Base-by-base conservation (phyloP, 177 flowering plant genomes). In the Telopea speciosissima region DNA sequence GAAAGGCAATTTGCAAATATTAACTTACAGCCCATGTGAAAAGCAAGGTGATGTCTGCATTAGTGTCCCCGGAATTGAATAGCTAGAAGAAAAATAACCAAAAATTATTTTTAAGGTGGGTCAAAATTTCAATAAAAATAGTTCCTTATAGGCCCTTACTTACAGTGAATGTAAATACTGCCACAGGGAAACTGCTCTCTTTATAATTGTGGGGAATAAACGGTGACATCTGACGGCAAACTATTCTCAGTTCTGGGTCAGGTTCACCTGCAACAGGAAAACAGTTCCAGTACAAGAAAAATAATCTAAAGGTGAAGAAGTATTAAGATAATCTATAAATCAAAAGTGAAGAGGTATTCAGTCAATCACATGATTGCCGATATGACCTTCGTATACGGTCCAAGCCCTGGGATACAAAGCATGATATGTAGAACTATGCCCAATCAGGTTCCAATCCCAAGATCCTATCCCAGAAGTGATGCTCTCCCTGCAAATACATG, bases 401-500 rank as follows among this genome's bases (percentile, higher is more conserved):
- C 99, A 94, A 24, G 99, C 79, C 82, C 99, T 86, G 42, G 99
- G 99, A 69, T 66, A 94, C 65, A 94, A 78, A 68, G 95, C 97
- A 83, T 92, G 95, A 81, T 94, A 94, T 54, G 96, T 88, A 65
- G 90, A 86, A 54, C 72, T 82, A 10, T 86, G 25, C 23, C 97
- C 99, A 70, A 63, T 82, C 78, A 94, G 71, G 61, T 87, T 91
- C 99, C 99, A 94, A 80, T 90, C 99, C 99, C 99, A 94, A 70
- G 90, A 85, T 74, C 78, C 86, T 79, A 92, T 89, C 31, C 97
- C 97, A 49, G 89, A 79, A 73, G 58, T 73, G 54, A 79, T 71
- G 66, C 58, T 69, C 58, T 83, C 85, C 70, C 97, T 94, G 85
- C 76, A 74, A 12, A 68, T 28, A 31, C 66, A 72, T 33, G 62